phyloP scores from a whole-genome alignment of 2,329 filamentous ascomycete species.

The Sarocladium strictum region DNA sequence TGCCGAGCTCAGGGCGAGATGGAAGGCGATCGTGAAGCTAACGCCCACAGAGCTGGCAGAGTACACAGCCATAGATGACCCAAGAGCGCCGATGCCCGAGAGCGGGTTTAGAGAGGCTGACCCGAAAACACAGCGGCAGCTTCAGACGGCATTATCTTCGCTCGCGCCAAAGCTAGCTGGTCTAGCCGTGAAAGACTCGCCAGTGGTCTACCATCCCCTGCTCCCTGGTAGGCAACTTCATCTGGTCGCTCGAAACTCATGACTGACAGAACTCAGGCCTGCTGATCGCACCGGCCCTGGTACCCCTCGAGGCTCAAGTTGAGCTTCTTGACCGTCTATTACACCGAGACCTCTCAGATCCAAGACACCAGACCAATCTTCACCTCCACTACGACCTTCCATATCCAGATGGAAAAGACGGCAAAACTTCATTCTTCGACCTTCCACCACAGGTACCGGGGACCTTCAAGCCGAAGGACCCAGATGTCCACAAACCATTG shows the following conservation, averaged over 20 bases:
- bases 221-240: slow-evolving; percentile 56
- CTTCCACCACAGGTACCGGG: slow-evolving; percentile 42
- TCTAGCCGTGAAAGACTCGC: slow-evolving; percentile 30
- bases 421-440: slow-evolving; percentile 47
- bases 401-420: slow-evolving; percentile 37
- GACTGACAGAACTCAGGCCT: slow-evolving; percentile 52
- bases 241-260: not conserved
- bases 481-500: slow-evolving; percentile 68
- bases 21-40: slow-evolving; percentile 67
- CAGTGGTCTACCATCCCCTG: slow-evolving; percentile 58
- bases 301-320: slow-evolving; percentile 64
- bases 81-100: slow-evolving; percentile 28
- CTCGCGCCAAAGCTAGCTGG: slow-evolving; percentile 23
- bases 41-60: slow-evolving; percentile 44
- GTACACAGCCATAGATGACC: slow-evolving; percentile 54
- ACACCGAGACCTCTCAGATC: slow-evolving; percentile 68
- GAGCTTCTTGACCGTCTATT: slow-evolving; percentile 67
- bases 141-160: slow-evolving; percentile 40
- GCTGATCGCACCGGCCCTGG: slow-evolving; percentile 66
- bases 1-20: slow-evolving; percentile 59
- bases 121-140: slow-evolving; percentile 33
- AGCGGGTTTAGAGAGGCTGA: slow-evolving; percentile 40
- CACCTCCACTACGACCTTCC: slow-evolving; percentile 72
- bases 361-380: slow-evolving; percentile 80
- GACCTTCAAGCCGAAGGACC: slow-evolving; percentile 61